These are phyloP conservation scores for Teunomyces kruisii DNA, from an alignment of 805 yeast genomes.

Conservation along the genomic window DNA sequence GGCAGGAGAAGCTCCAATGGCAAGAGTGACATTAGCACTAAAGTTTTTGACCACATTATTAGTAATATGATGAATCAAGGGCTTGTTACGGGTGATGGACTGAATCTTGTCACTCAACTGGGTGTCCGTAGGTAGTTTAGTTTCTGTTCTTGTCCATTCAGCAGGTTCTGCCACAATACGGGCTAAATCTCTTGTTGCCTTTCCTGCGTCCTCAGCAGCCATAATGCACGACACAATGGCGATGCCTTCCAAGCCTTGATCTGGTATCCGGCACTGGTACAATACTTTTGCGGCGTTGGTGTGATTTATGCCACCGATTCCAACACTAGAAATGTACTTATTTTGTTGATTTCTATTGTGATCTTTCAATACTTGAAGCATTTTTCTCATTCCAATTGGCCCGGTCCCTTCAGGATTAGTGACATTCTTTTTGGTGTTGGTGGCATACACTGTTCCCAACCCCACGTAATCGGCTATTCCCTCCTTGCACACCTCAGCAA, in stretches of 20 bases:
- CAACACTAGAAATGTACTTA: constrained; percentile 57
- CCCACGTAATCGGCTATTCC: constrained; percentile 78
- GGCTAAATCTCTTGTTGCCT: constrained; percentile 45
- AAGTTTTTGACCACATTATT: constrained; percentile 86
- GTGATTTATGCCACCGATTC: constrained; percentile 77
- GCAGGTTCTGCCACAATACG: constrained; percentile 25
- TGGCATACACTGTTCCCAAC: constrained; percentile 74
- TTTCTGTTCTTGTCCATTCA: constrained; percentile 5
- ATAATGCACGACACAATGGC: constrained; percentile 87
- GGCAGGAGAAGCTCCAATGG: constrained; percentile 83
- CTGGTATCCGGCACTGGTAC: constrained; percentile 47
- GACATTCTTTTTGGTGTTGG: constrained; percentile 63
- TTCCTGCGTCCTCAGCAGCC: constrained; percentile 56
- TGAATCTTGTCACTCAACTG: constrained; percentile 6
- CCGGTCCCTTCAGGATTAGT: constrained; percentile 57
- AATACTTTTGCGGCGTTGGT: constrained; percentile 60
- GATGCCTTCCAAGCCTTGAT: constrained; percentile 66
- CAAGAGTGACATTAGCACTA: constrained; percentile 82
- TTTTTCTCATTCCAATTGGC: constrained; percentile 57
- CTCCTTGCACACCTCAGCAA: constrained; percentile 46
- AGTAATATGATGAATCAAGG: constrained; percentile 84
- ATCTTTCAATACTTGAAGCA: constrained; percentile 45
- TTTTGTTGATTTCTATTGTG: constrained; percentile 25
- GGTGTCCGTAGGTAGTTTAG: neutral
- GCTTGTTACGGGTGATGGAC: constrained; percentile 34